Percentiles rank a stretch among this genome's conserved stretches.
Evolutionary conservation across 108 stramenopile genomes (phyloP).

Genomic region (Discostella stelligeroides): DNA sequence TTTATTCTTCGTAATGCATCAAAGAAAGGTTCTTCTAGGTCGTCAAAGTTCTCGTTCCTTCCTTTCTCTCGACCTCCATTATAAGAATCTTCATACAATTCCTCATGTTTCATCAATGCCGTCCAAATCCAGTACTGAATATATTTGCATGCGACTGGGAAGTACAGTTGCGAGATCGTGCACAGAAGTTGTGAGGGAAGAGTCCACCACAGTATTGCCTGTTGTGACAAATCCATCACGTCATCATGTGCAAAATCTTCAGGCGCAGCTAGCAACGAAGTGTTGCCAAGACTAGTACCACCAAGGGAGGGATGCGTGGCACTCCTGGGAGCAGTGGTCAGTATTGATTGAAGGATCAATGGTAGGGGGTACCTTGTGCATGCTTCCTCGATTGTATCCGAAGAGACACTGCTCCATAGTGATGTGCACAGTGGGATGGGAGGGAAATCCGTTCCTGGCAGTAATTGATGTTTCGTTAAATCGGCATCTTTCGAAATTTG

Average conservation of each 20-base stretch:
- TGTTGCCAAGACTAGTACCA: not conserved
- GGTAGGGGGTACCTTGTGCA: constrained; percentile 3
- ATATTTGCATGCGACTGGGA: constrained; percentile 30
- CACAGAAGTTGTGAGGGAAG: constrained; percentile 45
- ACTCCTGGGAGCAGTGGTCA: not conserved
- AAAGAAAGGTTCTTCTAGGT: constrained; percentile 7
- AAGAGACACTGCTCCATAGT: not conserved
- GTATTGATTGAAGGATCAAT: constrained; percentile 18
- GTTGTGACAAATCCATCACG: too few relatives aligned
- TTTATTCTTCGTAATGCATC: constrained; percentile 11
- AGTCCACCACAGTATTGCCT: constrained; percentile 22
- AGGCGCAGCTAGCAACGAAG: too few relatives aligned
- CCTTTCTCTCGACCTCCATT: not conserved
- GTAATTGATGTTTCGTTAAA: too few relatives aligned
- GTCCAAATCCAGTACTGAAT: constrained; percentile 26
- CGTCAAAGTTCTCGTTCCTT: not conserved
- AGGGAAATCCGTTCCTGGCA: not conserved
- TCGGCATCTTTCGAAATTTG: not conserved
- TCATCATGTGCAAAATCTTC: too few relatives aligned
- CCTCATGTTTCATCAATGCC: constrained; percentile 17
- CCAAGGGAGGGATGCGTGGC: not conserved
- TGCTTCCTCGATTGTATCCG: constrained; percentile 11
- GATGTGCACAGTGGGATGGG: not conserved
- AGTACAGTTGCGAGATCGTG: constrained; percentile 23
- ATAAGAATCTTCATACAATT: constrained; percentile 9